phyloP scores from a whole-genome alignment of 768 basidiomycete genomes.

The Lactarius quietus region DNA sequence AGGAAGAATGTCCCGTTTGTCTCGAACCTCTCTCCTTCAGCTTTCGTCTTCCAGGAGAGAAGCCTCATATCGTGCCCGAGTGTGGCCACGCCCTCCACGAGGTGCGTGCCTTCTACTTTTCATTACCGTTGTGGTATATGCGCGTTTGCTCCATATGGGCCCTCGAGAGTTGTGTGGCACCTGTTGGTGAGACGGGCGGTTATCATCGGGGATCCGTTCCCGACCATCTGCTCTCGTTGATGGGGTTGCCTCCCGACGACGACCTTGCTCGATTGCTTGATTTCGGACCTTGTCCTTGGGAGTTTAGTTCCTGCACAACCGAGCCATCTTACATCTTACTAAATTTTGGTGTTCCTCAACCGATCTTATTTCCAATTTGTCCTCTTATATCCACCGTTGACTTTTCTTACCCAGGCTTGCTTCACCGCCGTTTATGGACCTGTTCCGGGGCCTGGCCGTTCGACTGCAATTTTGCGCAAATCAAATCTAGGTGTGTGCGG shows the following conservation, averaged over 20 bases:
- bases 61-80: conserved; percentile 94
- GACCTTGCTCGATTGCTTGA: background rate
- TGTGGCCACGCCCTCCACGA: conserved; percentile 98
- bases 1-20: conserved; percentile 94
- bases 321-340: background rate
- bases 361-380: background rate
- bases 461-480: conserved; percentile 55
- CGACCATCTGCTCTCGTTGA: background rate
- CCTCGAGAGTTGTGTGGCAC: background rate
- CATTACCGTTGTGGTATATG: background rate
- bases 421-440: conserved; percentile 97
- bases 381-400: background rate
- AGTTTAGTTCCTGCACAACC: background rate
- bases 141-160: conserved; percentile 6
- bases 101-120: conserved; percentile 39
- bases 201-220: background rate
- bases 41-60: conserved; percentile 92
- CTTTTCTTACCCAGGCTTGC: conserved; percentile 62
- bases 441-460: conserved; percentile 55
- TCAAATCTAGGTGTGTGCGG: conserved; percentile 93
- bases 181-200: background rate
- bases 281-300: background rate
- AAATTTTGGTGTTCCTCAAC: background rate
- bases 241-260: background rate
- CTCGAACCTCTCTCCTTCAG: conserved; percentile 91